A percentile compares a stretch with the other conserved stretches of the same genome.
These are phyloP conservation scores for Biscogniauxia mediterranea DNA, from an alignment of 2,329 filamentous ascomycete species.

Conservation along the genomic window DNA sequence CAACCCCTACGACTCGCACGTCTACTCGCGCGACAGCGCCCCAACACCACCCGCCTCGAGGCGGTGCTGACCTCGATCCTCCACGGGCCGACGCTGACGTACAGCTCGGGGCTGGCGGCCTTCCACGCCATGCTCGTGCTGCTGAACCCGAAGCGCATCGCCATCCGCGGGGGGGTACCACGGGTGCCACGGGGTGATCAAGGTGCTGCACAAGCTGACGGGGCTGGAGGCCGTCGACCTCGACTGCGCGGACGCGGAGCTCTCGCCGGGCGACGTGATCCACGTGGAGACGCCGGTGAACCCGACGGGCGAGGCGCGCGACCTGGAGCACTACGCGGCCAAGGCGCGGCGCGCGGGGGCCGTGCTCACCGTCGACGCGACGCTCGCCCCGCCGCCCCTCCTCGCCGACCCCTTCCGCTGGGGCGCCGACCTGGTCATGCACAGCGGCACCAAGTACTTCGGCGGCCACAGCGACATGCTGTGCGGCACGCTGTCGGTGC, in stretches of 20 bases:
- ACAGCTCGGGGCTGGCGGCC: slow-evolving; percentile 80
- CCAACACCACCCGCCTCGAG: slow-evolving; percentile 84
- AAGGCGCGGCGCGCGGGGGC: slow-evolving; percentile 72
- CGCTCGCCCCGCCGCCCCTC: slow-evolving; percentile 87
- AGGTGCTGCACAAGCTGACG: slow-evolving; percentile 70
- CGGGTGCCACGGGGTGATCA: slow-evolving; percentile 84
- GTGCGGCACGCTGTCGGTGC: slow-evolving; percentile 74
- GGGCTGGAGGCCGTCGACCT: slow-evolving; percentile 72
- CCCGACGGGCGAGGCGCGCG: slow-evolving; percentile 77
- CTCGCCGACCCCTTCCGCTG: slow-evolving; percentile 80
- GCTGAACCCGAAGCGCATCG: slow-evolving; percentile 77
- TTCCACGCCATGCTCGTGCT: slow-evolving; percentile 86
- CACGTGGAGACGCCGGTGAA: slow-evolving; percentile 95
- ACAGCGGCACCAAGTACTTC: slow-evolving; percentile 93
- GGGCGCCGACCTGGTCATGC: slow-evolving; percentile 86
- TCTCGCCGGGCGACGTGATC: slow-evolving; percentile 78
- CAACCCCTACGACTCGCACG: slow-evolving; percentile 59
- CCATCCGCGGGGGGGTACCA: slow-evolving; percentile 87
- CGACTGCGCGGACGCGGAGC: slow-evolving; percentile 61
- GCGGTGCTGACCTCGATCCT: slow-evolving; percentile 74
- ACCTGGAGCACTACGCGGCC: slow-evolving; percentile 69
- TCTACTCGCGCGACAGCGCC: slow-evolving; percentile 83
- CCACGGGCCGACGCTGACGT: slow-evolving; percentile 68
- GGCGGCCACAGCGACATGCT: slow-evolving; percentile 94
- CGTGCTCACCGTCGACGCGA: slow-evolving; percentile 80